Percentiles rank a stretch among this genome's conserved stretches.
Evolutionary conservation across 1,284 basidiomycete species (phyloP).

Genomic region (Psilocybe mexicana): DNA sequence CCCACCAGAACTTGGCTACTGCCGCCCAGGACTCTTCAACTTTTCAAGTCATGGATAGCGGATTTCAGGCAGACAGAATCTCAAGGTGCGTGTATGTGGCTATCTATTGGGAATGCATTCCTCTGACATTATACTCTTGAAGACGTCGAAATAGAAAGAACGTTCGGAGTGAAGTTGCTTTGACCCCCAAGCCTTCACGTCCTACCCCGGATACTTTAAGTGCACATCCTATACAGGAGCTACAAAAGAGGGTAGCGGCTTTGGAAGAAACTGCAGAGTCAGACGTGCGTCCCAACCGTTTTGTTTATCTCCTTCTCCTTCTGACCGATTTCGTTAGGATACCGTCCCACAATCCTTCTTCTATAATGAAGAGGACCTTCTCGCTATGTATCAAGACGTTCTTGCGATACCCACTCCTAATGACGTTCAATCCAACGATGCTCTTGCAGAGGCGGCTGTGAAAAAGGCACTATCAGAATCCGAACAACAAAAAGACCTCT

Average conservation of each 20-base stretch:
- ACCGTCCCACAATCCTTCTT: constrained; percentile 31
- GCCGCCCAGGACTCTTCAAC: neutral
- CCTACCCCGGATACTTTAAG: neutral
- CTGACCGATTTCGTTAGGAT: constrained; percentile 25
- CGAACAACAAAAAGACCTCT: constrained; percentile 32
- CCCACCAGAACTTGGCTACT: constrained; percentile 14
- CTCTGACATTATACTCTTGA: neutral
- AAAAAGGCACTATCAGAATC: constrained; percentile 24
- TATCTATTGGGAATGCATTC: neutral
- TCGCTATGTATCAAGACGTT: constrained; percentile 54
- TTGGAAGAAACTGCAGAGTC: constrained; percentile 37
- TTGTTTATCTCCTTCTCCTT: neutral
- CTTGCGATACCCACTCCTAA: constrained; percentile 38
- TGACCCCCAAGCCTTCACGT: constrained; percentile 8
- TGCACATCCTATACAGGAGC: constrained; percentile 17
- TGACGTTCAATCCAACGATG: constrained; percentile 11
- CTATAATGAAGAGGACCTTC: constrained; percentile 52
- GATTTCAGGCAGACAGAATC: neutral
- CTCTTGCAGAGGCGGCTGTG: constrained; percentile 16
- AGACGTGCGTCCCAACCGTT: constrained; percentile 31
- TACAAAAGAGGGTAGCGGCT: constrained; percentile 40
- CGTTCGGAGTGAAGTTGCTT: neutral
- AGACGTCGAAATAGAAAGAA: constrained; percentile 2
- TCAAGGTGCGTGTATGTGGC: constrained; percentile 2
- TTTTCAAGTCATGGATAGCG: constrained; percentile 1